Evolutionary conservation across 306 rosid genomes (phyloP), one percentile per base, ranked within the genome.

Genomic region (Purshia tridentata): DNA sequence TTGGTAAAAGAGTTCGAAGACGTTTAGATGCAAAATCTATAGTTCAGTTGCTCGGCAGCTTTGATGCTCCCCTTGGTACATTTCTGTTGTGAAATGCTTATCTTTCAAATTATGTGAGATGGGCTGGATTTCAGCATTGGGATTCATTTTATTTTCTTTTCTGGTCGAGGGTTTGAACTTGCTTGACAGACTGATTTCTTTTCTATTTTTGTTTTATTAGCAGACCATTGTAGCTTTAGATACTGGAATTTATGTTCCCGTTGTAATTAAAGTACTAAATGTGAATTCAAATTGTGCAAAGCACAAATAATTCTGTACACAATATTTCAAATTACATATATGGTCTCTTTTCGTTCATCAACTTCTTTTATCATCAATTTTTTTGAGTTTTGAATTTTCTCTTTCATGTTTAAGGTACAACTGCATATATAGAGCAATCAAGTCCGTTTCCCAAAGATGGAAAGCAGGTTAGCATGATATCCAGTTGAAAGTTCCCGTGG

Each of bases 21-120:
- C 96, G 98, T 50, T 81, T 90, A 74, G 91, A 93, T 90, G 93
- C 93, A 20, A 90, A 87, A 78, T 86, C 97, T 47, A 85, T 88
- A 14, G 88, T 86, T 76, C 83, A 90, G 84, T 82, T 93, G 84
- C 87, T 93, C 70, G 82, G 66, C 45, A 83, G 96, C 71, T 86
- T 90, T 59, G 74, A 84, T 64, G 98, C 94, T 73, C 97, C 98
- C 49, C 15, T 74, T 48, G 97, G 98, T 92, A 84, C 56, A 66
- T 41, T 16, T 50, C 50, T 42, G 23, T 6, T 5, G 12, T 35
- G 10, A 52, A 42, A 73, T 65, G 50, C 9, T 37, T 51, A 5
- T 9, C 19, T 62, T 11, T 50, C 15, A 9, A 23, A 2, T 58
- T 57, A 10, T 40, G 20, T 58, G 13, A 16, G 51, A 61, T 18